Conservation (phyloP, 345 rosid species). For the Trapa bicornis region DNA sequence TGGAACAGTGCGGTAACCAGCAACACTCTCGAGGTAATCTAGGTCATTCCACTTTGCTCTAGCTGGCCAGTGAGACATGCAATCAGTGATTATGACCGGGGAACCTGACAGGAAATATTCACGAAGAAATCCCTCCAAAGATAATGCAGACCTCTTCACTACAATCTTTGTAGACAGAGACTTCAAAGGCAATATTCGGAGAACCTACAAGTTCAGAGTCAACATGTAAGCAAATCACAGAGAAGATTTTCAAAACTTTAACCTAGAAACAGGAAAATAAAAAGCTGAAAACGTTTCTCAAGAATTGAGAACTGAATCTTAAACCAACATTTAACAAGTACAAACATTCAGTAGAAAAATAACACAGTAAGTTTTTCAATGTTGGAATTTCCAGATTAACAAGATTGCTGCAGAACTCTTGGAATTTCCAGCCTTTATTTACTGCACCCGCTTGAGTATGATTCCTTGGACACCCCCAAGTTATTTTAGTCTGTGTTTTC, state of each 20-base stretch:
- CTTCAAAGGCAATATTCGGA: constrained; percentile 42
- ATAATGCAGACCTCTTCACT: constrained; percentile 57
- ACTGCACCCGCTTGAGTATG: neutral
- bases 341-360: neutral
- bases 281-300: neutral
- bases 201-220: constrained; percentile 30
- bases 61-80: constrained; percentile 97
- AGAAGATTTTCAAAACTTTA: neutral
- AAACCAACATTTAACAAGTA: neutral
- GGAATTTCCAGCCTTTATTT: too few species aligned
- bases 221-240: neutral
- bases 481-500: neutral
- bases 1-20: constrained; percentile 87
- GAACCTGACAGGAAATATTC: constrained; percentile 51
- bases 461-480: neutral
- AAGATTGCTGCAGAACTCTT: neutral
- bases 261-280: neutral
- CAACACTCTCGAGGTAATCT: constrained; percentile 58
- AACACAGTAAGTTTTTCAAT: neutral
- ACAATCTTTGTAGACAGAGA: constrained; percentile 55
- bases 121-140: constrained; percentile 72
- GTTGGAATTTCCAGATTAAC: neutral
- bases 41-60: constrained; percentile 73
- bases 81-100: constrained; percentile 76
- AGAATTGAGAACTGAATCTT: neutral